phyloP scores from a whole-genome alignment of 2,329 filamentous ascomycete genomes.

The Calonectria henricotiae region DNA sequence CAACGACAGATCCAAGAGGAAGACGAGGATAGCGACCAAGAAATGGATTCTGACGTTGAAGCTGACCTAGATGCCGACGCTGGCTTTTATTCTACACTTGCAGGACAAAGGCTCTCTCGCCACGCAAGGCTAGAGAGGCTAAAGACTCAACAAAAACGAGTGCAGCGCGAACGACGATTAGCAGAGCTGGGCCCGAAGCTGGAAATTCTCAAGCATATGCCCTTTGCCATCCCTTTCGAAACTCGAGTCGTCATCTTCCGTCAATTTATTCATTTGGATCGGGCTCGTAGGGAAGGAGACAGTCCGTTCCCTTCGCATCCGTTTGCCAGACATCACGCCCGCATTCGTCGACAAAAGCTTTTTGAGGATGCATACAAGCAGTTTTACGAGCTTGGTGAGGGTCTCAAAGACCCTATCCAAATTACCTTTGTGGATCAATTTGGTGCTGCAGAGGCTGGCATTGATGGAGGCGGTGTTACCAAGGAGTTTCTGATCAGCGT shows the following conservation, averaged over 20 bases:
- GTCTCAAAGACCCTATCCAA: slow-evolving; percentile 94
- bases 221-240: slow-evolving; percentile 95
- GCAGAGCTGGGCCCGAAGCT: slow-evolving; percentile 88
- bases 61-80: slow-evolving; percentile 53
- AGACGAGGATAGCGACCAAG: slow-evolving; percentile 58
- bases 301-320: slow-evolving; percentile 49
- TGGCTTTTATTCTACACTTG: slow-evolving; percentile 56
- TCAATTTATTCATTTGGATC: slow-evolving; percentile 89
- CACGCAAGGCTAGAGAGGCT: slow-evolving; percentile 77
- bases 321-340: slow-evolving; percentile 79
- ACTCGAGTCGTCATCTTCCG: slow-evolving; percentile 94
- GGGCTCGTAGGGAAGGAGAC: slow-evolving; percentile 48
- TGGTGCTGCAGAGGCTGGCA: slow-evolving; percentile 88
- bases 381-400: slow-evolving; percentile 86
- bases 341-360: slow-evolving; percentile 83
- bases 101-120: slow-evolving; percentile 74
- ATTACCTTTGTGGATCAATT: slow-evolving; percentile 97
- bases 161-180: slow-evolving; percentile 79
- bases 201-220: slow-evolving; percentile 95
- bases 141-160: slow-evolving; percentile 76
- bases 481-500: slow-evolving; percentile 96
- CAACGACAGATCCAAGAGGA: slow-evolving; percentile 78
- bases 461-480: slow-evolving; percentile 96
- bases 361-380: slow-evolving; percentile 90
- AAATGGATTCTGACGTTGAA: slow-evolving; percentile 53